Evolutionary conservation across 1,139 yeast species (phyloP).

Genomic region (Wickerhamomyces sp.): DNA sequence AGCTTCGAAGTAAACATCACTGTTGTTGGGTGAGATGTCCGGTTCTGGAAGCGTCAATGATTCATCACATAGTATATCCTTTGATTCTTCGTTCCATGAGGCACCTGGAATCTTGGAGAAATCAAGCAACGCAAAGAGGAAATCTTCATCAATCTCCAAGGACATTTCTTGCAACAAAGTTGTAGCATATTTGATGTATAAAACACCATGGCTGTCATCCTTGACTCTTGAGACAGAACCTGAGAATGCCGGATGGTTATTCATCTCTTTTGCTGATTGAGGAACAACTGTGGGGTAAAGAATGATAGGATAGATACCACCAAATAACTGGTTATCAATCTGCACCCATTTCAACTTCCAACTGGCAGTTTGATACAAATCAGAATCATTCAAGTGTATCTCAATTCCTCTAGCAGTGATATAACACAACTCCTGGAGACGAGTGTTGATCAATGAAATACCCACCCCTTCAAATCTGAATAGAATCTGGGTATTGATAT

Average conservation of each 20-base stretch:
- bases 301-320: conserved; percentile 83
- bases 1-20: conserved; percentile 87
- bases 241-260: conserved; percentile 85
- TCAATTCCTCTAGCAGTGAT: conserved; percentile 78
- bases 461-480: conserved; percentile 85
- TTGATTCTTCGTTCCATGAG: conserved; percentile 48
- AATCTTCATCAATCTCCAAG: conserved; percentile 90
- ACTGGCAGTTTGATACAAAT: conserved; percentile 73
- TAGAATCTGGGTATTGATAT: conserved; percentile 54
- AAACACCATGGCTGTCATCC: conserved; percentile 86
- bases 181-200: conserved; percentile 88
- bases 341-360: conserved; percentile 91
- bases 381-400: conserved; percentile 76
- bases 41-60: conserved; percentile 69
- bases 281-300: conserved; percentile 92
- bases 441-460: conserved; percentile 69
- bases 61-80: conserved; percentile 51
- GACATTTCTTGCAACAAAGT: conserved; percentile 85
- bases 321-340: conserved; percentile 85
- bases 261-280: conserved; percentile 77
- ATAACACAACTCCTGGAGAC: conserved; percentile 75
- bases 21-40: conserved; percentile 46
- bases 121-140: conserved; percentile 75
- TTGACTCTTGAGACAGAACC: conserved; percentile 79
- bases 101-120: conserved; percentile 73